Evolutionary conservation across 805 yeast species (phyloP).

Genomic region (Candida stauntonica): DNA sequence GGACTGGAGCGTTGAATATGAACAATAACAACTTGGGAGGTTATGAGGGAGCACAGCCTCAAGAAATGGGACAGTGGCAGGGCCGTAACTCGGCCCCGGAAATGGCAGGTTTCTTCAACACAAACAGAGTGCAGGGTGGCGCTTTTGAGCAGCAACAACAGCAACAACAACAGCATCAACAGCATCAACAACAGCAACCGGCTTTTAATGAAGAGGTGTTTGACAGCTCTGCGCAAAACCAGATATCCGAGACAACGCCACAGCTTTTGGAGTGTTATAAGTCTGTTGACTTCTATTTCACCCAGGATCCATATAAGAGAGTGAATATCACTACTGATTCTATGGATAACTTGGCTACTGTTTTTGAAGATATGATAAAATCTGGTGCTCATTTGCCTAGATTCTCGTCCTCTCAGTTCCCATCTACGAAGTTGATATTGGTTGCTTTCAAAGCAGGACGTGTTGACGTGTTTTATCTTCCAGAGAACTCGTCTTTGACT

Average conservation of each 20-base stretch:
- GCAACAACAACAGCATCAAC: background rate
- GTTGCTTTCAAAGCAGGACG: constrained; percentile 80
- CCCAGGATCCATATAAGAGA: constrained; percentile 22
- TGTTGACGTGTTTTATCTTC: constrained; percentile 68
- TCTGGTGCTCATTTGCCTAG: constrained; percentile 22
- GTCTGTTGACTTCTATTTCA: constrained; percentile 23
- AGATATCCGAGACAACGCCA: constrained; percentile 17
- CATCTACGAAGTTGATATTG: constrained; percentile 41
- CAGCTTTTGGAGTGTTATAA: constrained; percentile 18
- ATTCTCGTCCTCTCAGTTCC: constrained; percentile 20
- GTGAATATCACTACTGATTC: constrained; percentile 17
- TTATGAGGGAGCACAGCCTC: too few relatives aligned
- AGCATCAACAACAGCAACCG: background rate
- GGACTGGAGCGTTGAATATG: constrained; percentile 4
- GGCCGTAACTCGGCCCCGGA: constrained; percentile 7
- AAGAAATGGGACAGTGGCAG: too few relatives aligned
- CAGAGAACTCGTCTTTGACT: constrained; percentile 29
- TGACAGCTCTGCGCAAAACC: constrained; percentile 2
- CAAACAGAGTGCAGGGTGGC: constrained; percentile 1
- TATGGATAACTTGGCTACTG: constrained; percentile 7
- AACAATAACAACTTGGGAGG: background rate
- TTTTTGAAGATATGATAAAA: constrained; percentile 12
- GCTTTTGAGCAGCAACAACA: constrained; percentile 1
- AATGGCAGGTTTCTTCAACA: constrained; percentile 5
- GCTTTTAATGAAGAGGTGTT: constrained; percentile 14